A percentile compares a stretch with the other conserved stretches of the same genome.
Evolutionary conservation across 257 asterid species (phyloP).

Genomic region (Fraxinus anomala): DNA sequence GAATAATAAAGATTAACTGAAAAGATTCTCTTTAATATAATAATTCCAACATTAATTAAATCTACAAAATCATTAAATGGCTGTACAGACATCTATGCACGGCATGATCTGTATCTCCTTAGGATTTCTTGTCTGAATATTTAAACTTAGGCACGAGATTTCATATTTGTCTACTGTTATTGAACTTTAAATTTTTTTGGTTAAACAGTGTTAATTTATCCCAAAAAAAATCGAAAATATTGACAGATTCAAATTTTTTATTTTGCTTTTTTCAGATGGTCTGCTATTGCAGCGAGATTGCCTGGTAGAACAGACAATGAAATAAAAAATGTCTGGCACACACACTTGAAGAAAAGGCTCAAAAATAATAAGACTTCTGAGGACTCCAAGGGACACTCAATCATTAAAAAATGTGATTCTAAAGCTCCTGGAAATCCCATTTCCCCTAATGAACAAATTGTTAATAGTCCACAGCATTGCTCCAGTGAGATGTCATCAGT

Average conservation of each 20-base stretch:
- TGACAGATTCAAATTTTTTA: neutral
- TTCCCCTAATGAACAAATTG: conserved; percentile 1
- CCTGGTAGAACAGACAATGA: conserved; percentile 94
- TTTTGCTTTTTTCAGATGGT: conserved; percentile 59
- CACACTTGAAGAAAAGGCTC: conserved; percentile 73
- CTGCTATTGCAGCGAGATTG: conserved; percentile 79
- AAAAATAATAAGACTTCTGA: conserved; percentile 34
- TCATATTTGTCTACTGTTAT: conserved; percentile 31
- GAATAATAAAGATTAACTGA: conserved; percentile 28
- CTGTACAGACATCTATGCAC: conserved; percentile 36
- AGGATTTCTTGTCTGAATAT: conserved; percentile 39
- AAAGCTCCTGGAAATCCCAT: conserved; percentile 22
- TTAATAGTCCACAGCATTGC: conserved; percentile 42
- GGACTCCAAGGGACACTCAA: conserved; percentile 38
- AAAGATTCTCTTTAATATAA: conserved; percentile 26
- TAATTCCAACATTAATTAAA: conserved; percentile 14
- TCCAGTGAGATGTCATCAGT: conserved; percentile 68
- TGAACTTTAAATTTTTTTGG: conserved; percentile 23
- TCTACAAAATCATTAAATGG: conserved; percentile 27
- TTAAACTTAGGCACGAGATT: conserved; percentile 37
- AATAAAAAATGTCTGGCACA: conserved; percentile 92
- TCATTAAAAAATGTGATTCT: conserved; percentile 30
- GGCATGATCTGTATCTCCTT: conserved; percentile 35
- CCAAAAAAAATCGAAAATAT: neutral
- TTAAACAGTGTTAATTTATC: neutral